Evolutionary conservation across 2,329 filamentous ascomycete genomes (phyloP).

Genomic region (Cordyceps cicadae): DNA sequence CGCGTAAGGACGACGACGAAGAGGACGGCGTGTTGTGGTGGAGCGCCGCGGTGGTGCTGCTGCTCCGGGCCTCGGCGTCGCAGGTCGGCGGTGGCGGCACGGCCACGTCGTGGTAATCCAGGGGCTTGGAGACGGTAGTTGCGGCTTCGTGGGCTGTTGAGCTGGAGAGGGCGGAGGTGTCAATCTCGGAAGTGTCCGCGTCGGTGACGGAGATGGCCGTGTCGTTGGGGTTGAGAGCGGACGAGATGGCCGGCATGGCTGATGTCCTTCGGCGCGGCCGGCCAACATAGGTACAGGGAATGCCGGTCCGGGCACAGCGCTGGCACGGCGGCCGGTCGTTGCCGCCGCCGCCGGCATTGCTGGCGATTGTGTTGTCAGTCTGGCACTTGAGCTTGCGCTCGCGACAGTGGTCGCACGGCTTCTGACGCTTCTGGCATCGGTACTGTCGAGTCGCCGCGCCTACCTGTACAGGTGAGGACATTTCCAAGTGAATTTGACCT

Average conservation of each 20-base stretch:
- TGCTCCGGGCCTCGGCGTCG: background rate
- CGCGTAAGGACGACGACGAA: background rate
- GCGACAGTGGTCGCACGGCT: conserved; percentile 10
- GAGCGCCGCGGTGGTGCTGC: background rate
- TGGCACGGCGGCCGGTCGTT: conserved; percentile 4
- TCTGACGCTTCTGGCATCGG: conserved; percentile 13
- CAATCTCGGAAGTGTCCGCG: background rate
- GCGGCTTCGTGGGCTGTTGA: background rate
- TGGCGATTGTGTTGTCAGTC: background rate
- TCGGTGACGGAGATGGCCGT: background rate
- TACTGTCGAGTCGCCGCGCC: conserved; percentile 7
- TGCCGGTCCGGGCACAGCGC: conserved; percentile 5
- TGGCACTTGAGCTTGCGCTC: conserved; percentile 14
- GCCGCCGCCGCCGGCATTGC: background rate
- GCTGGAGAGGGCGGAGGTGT: background rate
- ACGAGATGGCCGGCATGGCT: background rate
- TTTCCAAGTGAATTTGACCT: background rate
- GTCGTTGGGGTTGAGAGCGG: background rate
- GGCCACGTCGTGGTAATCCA: background rate
- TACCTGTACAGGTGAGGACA: background rate
- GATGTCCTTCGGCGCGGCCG: conserved; percentile 6
- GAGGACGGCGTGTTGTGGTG: conserved; percentile 7
- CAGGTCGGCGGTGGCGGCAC: too few species aligned
- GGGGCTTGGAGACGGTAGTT: background rate
- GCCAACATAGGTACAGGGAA: conserved; percentile 13